A percentile compares a stretch with the other conserved stretches of the same genome.
These are phyloP conservation scores for Butyriboletus appendiculatus DNA, from an alignment of 1,284 basidiomycete species.

Conservation along the genomic window DNA sequence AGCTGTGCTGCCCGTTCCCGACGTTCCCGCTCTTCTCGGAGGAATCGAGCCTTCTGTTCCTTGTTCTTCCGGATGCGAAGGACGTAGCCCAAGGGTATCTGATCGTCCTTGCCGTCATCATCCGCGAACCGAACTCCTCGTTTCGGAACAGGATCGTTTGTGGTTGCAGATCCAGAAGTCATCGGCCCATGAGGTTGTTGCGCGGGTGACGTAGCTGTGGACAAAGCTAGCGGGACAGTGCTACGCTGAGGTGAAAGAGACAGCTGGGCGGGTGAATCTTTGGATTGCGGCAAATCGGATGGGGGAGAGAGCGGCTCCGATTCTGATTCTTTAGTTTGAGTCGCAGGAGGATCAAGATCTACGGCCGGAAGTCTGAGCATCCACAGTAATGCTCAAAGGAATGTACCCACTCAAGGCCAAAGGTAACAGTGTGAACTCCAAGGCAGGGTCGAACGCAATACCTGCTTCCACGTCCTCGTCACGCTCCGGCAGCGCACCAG, in stretches of 20 bases:
- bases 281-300: constrained; percentile 1
- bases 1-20: constrained; percentile 42
- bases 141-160: constrained; percentile 38
- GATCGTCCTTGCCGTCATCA: constrained; percentile 61
- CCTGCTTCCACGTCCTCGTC: constrained; percentile 12
- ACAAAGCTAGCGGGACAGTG: background rate
- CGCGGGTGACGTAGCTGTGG: background rate
- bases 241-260: constrained; percentile 1
- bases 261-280: background rate
- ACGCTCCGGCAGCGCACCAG: constrained; percentile 36
- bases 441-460: constrained; percentile 14
- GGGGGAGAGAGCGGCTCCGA: constrained; percentile 2
- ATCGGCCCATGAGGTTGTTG: constrained; percentile 3
- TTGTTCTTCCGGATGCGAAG: constrained; percentile 68
- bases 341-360: constrained; percentile 26
- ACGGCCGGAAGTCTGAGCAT: constrained; percentile 15
- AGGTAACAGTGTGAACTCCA: constrained; percentile 20
- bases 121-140: constrained; percentile 72
- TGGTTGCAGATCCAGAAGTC: constrained; percentile 16
- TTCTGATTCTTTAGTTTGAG: constrained; percentile 5
- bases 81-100: constrained; percentile 65
- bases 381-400: background rate
- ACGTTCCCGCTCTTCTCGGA: constrained; percentile 58
- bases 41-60: constrained; percentile 69
- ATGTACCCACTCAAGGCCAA: constrained; percentile 19